Evolutionary conservation across 495 filamentous ascomycete genomes (phyloP).

Genomic region (Hyaloscypha variabilis): DNA sequence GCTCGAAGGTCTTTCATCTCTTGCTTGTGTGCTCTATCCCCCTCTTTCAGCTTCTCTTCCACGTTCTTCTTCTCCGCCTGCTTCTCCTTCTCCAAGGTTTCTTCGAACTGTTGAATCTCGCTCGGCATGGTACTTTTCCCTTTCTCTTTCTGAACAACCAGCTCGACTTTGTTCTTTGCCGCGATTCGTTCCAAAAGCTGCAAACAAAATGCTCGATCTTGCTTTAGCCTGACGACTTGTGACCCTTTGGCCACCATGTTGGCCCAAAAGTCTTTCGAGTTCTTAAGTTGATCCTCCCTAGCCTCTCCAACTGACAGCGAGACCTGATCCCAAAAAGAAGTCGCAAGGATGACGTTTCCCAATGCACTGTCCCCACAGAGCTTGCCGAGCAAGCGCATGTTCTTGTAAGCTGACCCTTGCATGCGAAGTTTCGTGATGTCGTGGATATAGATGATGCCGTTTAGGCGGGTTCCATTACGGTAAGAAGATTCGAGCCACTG

Average conservation of each 20-base stretch:
- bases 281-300: slow-evolving; percentile 8
- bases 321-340: slow-evolving; percentile 29
- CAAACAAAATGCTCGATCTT: slow-evolving; percentile 14
- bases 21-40: slow-evolving; percentile 8
- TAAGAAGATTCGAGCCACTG: slow-evolving; percentile 29
- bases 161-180: slow-evolving; percentile 13
- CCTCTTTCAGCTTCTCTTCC: slow-evolving; percentile 6
- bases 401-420: slow-evolving; percentile 32
- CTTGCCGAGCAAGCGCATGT: slow-evolving; percentile 38
- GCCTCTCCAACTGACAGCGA: background rate
- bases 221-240: slow-evolving; percentile 8
- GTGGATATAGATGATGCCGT: slow-evolving; percentile 41
- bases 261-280: slow-evolving; percentile 10
- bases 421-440: slow-evolving; percentile 35
- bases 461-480: slow-evolving; percentile 17
- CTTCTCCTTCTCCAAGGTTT: slow-evolving; percentile 12
- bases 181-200: slow-evolving; percentile 7
- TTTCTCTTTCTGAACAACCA: slow-evolving; percentile 28
- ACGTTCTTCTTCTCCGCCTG: slow-evolving; percentile 24
- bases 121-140: slow-evolving; percentile 7
- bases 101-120: slow-evolving; percentile 9
- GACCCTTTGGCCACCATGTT: slow-evolving; percentile 17
- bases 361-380: slow-evolving; percentile 34
- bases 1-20: slow-evolving; percentile 9
- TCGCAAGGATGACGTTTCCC: slow-evolving; percentile 28